phyloP scores from a whole-genome alignment of 1,284 basidiomycete species.

The Inonotus obliquus region DNA sequence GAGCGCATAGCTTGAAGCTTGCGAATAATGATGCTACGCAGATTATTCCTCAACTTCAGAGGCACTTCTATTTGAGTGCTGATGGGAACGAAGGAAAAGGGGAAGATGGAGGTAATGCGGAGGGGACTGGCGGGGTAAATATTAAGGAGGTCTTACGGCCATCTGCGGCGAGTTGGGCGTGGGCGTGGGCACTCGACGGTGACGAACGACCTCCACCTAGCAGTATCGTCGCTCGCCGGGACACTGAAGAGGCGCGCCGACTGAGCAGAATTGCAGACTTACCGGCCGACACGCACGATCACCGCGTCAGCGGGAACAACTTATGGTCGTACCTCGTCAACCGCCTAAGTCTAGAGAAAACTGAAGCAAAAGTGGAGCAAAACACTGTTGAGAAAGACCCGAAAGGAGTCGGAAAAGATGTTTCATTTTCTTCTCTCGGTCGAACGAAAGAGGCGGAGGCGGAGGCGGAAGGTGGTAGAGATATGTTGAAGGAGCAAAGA shows the following conservation, averaged over 20 bases:
- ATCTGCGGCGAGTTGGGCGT: conserved; percentile 53
- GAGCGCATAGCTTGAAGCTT: conserved; percentile 52
- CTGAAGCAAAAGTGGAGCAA: conserved; percentile 5
- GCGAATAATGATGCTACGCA: conserved; percentile 52
- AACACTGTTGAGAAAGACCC: not conserved
- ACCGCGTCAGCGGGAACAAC: conserved; percentile 56
- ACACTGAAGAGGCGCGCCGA: conserved; percentile 68
- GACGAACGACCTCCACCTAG: conserved; percentile 76
- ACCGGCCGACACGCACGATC: conserved; percentile 50
- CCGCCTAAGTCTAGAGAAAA: conserved; percentile 15
- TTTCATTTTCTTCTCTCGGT: not conserved
- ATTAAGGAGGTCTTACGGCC: conserved; percentile 46
- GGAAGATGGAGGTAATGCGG: conserved; percentile 23
- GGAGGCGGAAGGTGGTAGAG: not conserved
- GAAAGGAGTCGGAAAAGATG: not conserved
- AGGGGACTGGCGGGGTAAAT: conserved; percentile 26
- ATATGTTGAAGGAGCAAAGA: not conserved
- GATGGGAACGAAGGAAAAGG: conserved; percentile 19
- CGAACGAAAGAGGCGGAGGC: not conserved
- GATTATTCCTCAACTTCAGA: conserved; percentile 44
- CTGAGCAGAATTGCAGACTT: conserved; percentile 69
- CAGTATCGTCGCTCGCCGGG: conserved; percentile 73
- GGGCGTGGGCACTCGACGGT: conserved; percentile 73
- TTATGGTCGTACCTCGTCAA: conserved; percentile 59
- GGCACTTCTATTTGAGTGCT: conserved; percentile 27